A percentile compares a stretch with the other conserved stretches of the same genome.
phyloP scores from a whole-genome alignment of 768 basidiomycete genomes.

The Leccinum fibrillosum region DNA sequence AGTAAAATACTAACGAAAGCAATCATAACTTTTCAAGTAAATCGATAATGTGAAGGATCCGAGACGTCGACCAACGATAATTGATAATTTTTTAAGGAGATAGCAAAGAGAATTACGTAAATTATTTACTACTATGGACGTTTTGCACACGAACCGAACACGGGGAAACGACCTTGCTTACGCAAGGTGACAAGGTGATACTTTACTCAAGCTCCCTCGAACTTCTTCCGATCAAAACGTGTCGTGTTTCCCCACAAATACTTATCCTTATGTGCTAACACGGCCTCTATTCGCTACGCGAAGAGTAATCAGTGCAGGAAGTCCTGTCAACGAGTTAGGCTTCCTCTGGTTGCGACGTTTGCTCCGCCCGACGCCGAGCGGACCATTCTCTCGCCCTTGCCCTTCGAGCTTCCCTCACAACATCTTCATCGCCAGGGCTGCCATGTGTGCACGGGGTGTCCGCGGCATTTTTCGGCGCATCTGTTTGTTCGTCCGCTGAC shows the following conservation, averaged over 20 bases:
- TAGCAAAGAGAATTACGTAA: too few relatives aligned
- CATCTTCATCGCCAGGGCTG: constrained; percentile 10
- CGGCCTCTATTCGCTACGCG: neutral
- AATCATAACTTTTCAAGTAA: too few relatives aligned
- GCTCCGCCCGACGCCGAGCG: constrained; percentile 41
- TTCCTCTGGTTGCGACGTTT: constrained; percentile 7
- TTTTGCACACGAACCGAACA: too few relatives aligned
- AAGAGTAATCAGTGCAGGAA: too few relatives aligned
- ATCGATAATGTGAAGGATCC: too few relatives aligned
- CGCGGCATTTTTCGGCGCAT: neutral
- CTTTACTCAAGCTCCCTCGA: neutral
- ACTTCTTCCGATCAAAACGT: neutral
- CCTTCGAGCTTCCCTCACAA: constrained; percentile 44
- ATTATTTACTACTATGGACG: too few relatives aligned
- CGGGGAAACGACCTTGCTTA: too few relatives aligned
- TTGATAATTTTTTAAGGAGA: too few relatives aligned
- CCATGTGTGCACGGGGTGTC: neutral
- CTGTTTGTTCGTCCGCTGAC: constrained; percentile 24
- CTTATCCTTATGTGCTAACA: neutral
- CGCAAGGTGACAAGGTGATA: too few relatives aligned
- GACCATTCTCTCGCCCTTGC: constrained; percentile 58
- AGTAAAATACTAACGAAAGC: too few relatives aligned
- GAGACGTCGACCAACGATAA: too few relatives aligned
- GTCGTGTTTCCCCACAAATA: neutral
- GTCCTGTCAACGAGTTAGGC: neutral